These are phyloP conservation scores for Chaetomiaceae sp. DNA, from an alignment of 2,329 filamentous ascomycete genomes.

Conservation along the genomic window DNA sequence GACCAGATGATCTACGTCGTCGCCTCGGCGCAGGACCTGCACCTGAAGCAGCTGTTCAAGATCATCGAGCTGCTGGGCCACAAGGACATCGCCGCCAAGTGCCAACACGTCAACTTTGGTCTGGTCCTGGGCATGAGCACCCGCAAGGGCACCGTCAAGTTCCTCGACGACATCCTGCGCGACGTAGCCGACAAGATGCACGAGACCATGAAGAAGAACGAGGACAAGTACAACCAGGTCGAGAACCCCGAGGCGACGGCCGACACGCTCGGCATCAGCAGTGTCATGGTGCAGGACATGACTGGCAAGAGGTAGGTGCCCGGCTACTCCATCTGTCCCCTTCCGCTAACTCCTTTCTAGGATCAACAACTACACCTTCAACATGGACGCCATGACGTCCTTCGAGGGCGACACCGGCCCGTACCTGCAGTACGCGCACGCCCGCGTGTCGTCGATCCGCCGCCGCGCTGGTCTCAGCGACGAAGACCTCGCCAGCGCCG, in stretches of 20 bases:
- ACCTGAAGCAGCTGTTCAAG: constrained; percentile 72
- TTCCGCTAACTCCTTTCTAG: constrained; percentile 32
- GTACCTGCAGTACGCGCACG: constrained; percentile 79
- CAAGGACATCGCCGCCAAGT: constrained; percentile 62
- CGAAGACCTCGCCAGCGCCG: constrained; percentile 57
- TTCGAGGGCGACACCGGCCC: constrained; percentile 84
- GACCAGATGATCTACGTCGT: constrained; percentile 81
- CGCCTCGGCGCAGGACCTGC: constrained; percentile 66
- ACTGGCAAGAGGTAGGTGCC: constrained; percentile 80
- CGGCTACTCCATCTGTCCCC: not conserved
- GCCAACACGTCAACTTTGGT: constrained; percentile 73
- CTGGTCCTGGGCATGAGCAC: constrained; percentile 68
- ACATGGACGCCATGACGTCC: constrained; percentile 76
- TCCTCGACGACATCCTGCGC: constrained; percentile 65
- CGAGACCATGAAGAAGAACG: constrained; percentile 90
- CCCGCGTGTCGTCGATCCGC: constrained; percentile 63
- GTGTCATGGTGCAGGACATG: constrained; percentile 99
- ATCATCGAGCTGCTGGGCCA: constrained; percentile 69
- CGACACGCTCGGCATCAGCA: constrained; percentile 85
- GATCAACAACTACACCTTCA: constrained; percentile 66
- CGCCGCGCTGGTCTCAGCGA: constrained; percentile 50
- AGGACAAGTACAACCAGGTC: constrained; percentile 85
- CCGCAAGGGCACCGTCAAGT: constrained; percentile 69
- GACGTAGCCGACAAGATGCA: constrained; percentile 95
- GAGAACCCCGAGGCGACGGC: constrained; percentile 76